phyloP scores from a whole-genome alignment of 768 basidiomycete species.

The Russula olivacea region DNA sequence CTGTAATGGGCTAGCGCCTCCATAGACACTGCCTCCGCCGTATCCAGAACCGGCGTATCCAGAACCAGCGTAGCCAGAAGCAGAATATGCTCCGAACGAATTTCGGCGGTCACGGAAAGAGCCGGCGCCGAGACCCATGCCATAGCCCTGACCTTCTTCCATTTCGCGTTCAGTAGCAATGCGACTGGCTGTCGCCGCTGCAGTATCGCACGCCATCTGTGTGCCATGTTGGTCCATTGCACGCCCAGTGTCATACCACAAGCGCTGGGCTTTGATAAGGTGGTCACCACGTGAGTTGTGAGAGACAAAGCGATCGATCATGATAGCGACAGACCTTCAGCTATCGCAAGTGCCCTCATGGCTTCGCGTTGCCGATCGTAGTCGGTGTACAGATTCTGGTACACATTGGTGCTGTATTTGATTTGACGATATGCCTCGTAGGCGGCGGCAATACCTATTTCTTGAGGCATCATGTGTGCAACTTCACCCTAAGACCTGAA shows the following conservation, averaged over 20 bases:
- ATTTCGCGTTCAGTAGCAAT: conserved; percentile 17
- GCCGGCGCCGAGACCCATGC: conserved; percentile 4
- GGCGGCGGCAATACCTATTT: conserved; percentile 71
- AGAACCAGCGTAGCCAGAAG: conserved; percentile 4
- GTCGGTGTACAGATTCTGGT: conserved; percentile 52
- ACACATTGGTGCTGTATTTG: conserved; percentile 51
- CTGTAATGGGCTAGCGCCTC: conserved; percentile 2
- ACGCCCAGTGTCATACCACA: conserved; percentile 48
- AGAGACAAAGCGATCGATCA: background rate
- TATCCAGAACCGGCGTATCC: background rate
- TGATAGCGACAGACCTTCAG: conserved; percentile 47
- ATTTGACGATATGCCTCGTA: conserved; percentile 70
- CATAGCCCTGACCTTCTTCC: background rate
- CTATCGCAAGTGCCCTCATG: conserved; percentile 60
- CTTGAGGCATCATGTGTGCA: conserved; percentile 45
- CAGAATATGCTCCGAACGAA: conserved; percentile 9
- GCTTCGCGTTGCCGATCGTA: conserved; percentile 59
- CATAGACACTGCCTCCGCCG: conserved; percentile 4
- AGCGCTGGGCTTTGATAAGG: conserved; percentile 43
- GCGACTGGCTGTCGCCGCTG: conserved; percentile 18
- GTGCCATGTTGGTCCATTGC: conserved; percentile 27
- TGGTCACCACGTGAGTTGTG: conserved; percentile 14
- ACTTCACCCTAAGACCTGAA: conserved; percentile 42
- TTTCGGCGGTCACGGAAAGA: conserved; percentile 14
- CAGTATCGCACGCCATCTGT: conserved; percentile 17